Conservation (phyloP, 495 filamentous ascomycete species). For the Talaromyces trachyspermus region DNA sequence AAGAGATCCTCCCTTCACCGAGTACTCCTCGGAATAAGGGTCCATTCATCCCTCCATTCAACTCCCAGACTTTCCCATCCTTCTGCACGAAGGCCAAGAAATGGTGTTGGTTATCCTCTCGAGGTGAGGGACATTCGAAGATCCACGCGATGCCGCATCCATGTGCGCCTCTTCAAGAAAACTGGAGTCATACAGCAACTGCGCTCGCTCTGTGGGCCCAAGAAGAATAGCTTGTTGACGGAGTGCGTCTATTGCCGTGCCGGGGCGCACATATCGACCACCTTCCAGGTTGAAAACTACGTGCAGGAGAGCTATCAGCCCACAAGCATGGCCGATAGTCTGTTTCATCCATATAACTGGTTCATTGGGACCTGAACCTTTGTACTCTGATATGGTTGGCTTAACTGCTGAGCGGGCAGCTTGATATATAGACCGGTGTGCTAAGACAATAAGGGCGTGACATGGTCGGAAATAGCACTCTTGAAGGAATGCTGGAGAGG, state of each 20-base stretch:
- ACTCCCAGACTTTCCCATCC: conserved; percentile 66
- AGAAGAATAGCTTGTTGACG: conserved; percentile 23
- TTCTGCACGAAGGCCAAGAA: conserved; percentile 76
- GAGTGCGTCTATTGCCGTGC: conserved; percentile 22
- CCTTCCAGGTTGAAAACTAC: conserved; percentile 45
- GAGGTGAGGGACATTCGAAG: conserved; percentile 54
- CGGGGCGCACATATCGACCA: conserved; percentile 27
- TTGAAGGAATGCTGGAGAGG: conserved; percentile 48
- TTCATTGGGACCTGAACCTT: conserved; percentile 41
- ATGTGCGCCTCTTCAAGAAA: conserved; percentile 65
- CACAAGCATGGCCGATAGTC: conserved; percentile 60
- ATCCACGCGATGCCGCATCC: conserved; percentile 58
- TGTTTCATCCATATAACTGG: conserved; percentile 58
- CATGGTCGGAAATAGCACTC: conserved; percentile 50
- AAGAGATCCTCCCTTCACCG: conserved; percentile 59
- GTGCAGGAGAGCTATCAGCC: conserved; percentile 56
- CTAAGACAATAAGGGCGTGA: conserved; percentile 51
- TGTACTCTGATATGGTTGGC: conserved; percentile 33
- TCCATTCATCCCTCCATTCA: conserved; percentile 70
- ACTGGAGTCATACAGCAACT: conserved; percentile 59
- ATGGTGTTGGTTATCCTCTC: conserved; percentile 59
- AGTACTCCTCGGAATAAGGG: conserved; percentile 64
- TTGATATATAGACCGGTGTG: conserved; percentile 39
- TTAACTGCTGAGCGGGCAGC: conserved; percentile 25
- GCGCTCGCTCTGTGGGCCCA: conserved; percentile 44